phyloP scores from a whole-genome alignment of 1,284 basidiomycete genomes.

The Afroboletus lepidellus region DNA sequence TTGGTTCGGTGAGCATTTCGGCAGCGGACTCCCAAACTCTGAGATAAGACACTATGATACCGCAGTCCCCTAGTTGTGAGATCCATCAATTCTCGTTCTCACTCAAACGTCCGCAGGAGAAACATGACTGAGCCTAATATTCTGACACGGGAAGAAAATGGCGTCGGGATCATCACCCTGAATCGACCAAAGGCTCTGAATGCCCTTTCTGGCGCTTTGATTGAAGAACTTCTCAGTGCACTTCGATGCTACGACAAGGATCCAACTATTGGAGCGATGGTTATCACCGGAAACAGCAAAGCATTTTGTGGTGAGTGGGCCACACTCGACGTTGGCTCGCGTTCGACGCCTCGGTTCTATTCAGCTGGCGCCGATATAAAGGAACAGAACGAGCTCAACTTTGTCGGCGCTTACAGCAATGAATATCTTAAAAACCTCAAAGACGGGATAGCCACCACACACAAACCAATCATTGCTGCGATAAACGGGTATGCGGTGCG shows the following conservation, averaged over 20 bases:
- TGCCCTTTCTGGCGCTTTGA: slow-evolving; percentile 53
- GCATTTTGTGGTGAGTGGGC: slow-evolving; percentile 48
- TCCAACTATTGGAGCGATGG: slow-evolving; percentile 50
- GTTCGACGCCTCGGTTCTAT: neutral
- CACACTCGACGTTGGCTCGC: neutral
- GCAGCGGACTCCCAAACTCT: neutral
- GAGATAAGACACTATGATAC: slow-evolving; percentile 3
- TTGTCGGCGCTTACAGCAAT: slow-evolving; percentile 54
- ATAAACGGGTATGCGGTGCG: slow-evolving; percentile 63
- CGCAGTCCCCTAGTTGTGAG: neutral
- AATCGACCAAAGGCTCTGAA: slow-evolving; percentile 68
- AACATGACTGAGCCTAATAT: slow-evolving; percentile 25
- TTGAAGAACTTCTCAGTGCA: slow-evolving; percentile 46
- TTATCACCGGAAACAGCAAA: slow-evolving; percentile 59
- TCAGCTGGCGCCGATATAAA: slow-evolving; percentile 42
- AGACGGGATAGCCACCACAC: slow-evolving; percentile 45
- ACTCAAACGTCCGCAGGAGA: neutral
- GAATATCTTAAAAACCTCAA: slow-evolving; percentile 63
- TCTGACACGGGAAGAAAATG: slow-evolving; percentile 15
- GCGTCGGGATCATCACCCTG: slow-evolving; percentile 37
- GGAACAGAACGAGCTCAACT: slow-evolving; percentile 36
- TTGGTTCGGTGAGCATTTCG: neutral
- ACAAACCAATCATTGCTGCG: slow-evolving; percentile 65
- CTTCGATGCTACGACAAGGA: slow-evolving; percentile 46
- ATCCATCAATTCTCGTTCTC: neutral